These are phyloP conservation scores for Nannizzia gypsea DNA, from an alignment of 2,329 filamentous ascomycete genomes.

Conservation along the genomic window DNA sequence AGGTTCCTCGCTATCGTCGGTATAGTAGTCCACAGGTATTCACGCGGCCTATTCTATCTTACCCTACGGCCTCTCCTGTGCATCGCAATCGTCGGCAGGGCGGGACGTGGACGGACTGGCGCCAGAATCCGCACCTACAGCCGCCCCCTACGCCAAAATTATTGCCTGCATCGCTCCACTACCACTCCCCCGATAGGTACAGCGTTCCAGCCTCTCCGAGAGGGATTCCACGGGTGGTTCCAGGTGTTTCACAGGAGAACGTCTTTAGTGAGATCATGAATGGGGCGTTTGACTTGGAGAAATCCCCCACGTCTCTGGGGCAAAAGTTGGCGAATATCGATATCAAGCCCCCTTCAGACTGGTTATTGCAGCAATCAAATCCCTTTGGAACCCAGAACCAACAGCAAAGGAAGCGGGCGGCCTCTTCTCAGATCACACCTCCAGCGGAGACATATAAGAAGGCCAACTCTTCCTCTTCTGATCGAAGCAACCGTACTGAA, in stretches of 20 bases:
- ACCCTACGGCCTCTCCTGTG: background rate
- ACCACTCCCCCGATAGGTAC: background rate
- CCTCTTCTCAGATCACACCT: background rate
- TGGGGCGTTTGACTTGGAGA: slow-evolving; percentile 9
- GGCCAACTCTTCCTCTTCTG: background rate
- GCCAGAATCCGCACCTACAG: background rate
- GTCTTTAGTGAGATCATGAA: slow-evolving; percentile 13
- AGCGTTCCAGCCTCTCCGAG: background rate
- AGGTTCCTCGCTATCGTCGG: background rate
- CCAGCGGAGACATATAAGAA: background rate
- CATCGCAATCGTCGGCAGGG: background rate
- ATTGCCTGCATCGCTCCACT: background rate
- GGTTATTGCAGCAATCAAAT: background rate
- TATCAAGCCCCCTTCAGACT: background rate
- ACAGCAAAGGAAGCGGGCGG: background rate
- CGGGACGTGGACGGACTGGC: background rate
- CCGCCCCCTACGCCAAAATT: background rate
- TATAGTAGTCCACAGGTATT: background rate
- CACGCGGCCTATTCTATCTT: background rate
- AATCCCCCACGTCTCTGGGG: slow-evolving; percentile 8
- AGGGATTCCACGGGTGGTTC: slow-evolving; percentile 4
- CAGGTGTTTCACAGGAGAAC: slow-evolving; percentile 8
- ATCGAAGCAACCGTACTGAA: background rate
- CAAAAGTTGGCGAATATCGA: slow-evolving; percentile 4
- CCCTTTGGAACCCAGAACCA: background rate